Evolutionary conservation across 176 grass and related monocot species (phyloP).

Genomic region (Miscanthus lutarioriparius): DNA sequence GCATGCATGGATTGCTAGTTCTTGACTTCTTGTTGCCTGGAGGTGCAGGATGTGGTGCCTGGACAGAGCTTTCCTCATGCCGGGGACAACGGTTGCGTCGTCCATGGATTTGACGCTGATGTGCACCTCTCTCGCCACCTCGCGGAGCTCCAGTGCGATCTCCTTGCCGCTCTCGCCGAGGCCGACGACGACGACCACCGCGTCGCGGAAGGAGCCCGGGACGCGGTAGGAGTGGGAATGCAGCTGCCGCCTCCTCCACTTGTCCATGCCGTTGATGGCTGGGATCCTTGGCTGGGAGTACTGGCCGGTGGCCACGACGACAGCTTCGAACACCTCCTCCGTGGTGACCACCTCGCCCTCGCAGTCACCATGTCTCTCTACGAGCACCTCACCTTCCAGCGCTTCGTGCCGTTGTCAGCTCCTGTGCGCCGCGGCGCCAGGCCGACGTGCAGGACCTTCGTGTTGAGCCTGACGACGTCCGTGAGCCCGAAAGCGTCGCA

Average conservation of each 20-base stretch:
- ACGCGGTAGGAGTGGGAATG: slow-evolving; percentile 52
- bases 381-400: slow-evolving; percentile 17
- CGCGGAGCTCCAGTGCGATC: slow-evolving; percentile 31
- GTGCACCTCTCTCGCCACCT: slow-evolving; percentile 37
- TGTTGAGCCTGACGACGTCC: slow-evolving; percentile 47
- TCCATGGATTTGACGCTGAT: slow-evolving; percentile 24
- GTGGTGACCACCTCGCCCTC: not conserved
- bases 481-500: slow-evolving; percentile 28
- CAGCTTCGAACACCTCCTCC: slow-evolving; percentile 51
- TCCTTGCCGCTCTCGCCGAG: slow-evolving; percentile 45
- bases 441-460: slow-evolving; percentile 29
- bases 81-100: not conserved
- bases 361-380: not conserved
- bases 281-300: not conserved
- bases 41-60: slow-evolving; percentile 34
- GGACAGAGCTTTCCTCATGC: not conserved
- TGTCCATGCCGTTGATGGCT: slow-evolving; percentile 20
- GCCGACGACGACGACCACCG: slow-evolving; percentile 46
- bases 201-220: slow-evolving; percentile 3
- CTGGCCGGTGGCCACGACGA: slow-evolving; percentile 34
- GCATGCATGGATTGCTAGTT: no score
- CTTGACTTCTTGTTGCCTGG: no score
- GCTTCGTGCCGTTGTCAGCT: no score
- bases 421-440: not conserved
- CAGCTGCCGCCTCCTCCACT: slow-evolving; percentile 38